Evolutionary conservation across 1,139 yeast genomes (phyloP), one percentile per base, ranked within the genome.

Genomic region (Candida albicans): DNA sequence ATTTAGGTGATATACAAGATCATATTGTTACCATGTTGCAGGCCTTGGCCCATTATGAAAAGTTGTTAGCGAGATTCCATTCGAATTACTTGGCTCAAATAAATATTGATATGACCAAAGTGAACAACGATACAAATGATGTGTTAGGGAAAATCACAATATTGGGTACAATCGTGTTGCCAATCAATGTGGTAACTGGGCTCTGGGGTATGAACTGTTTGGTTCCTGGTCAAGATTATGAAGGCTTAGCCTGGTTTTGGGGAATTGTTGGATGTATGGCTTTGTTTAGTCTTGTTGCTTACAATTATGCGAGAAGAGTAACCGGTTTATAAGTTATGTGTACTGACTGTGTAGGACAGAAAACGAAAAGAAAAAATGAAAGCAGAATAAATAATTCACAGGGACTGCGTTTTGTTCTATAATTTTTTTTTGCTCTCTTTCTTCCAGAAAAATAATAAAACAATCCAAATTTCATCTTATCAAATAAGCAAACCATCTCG

Each of bases 191-290:
- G 45, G 84, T 93, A 22, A 93, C 99, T 0, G 99, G 99, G 26
- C 70, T 93, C 42, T 93, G 98, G 98, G 99, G 99, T 48, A 93
- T 93, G 99, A 93, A 93, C 68, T 96, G 95, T 52, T 55, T 87
- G 9, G 98, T 93, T 31, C 99, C 99, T 0, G 99, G 99, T 0
- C 98, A 91, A 60, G 84, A 78, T 26, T 70, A 73, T 39, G 82
- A 79, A 11, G 84, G 88, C 1, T 68, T 91, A 53, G 63, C 70
- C 4, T 93, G 99, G 99, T 93, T 93, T 64, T 86, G 81, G 60
- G 50, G 58, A 5, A 72, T 72, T 32, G 54, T 70, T 24, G 56
- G 59, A 14, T 56, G 62, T 12, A 70, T 72, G 69, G 47, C 60
- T 8, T 37, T 59, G 29, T 73, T 73, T 55, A 70, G 77, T 48